Percentiles rank a stretch among this genome's conserved stretches.
Conservation (phyloP, 345 rosid species). For the Eutrema heterophyllum region DNA sequence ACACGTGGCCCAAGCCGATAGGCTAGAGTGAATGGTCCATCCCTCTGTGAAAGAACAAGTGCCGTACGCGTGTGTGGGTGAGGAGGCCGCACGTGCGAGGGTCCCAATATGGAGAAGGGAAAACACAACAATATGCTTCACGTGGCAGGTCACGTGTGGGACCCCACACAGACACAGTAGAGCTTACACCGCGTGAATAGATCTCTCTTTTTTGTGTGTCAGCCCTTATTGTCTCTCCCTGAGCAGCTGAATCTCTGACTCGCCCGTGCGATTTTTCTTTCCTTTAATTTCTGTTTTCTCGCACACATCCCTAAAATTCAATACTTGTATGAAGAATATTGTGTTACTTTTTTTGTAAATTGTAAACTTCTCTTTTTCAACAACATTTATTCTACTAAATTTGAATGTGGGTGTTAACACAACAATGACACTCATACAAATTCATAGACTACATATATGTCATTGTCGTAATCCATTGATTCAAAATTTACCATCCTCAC, state of each 20-base stretch:
- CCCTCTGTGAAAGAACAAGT: slow-evolving; percentile 4
- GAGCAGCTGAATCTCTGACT: slow-evolving; percentile 32
- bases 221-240: slow-evolving; percentile 31
- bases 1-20: slow-evolving; percentile 19
- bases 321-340: not conserved
- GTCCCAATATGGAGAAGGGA: not conserved
- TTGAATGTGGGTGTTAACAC: too few species aligned
- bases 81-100: slow-evolving; percentile 31
- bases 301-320: slow-evolving; percentile 19
- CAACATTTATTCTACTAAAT: too few species aligned
- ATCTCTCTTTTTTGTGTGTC: slow-evolving; percentile 17
- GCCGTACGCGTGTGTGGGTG: slow-evolving; percentile 34
- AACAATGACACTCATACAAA: too few species aligned
- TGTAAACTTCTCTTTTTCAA: too few species aligned
- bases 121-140: slow-evolving; percentile 14
- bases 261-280: slow-evolving; percentile 26
- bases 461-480: too few species aligned
- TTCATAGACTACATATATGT: too few species aligned
- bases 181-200: slow-evolving; percentile 24
- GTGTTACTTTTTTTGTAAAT: too few species aligned
- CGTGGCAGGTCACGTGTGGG: slow-evolving; percentile 34
- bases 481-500: too few species aligned
- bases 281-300: slow-evolving; percentile 9
- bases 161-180: slow-evolving; percentile 4
- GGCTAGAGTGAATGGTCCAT: slow-evolving; percentile 28